phyloP scores from a whole-genome alignment of 2,329 filamentous ascomycete species.

The Fusarium cicatricum region DNA sequence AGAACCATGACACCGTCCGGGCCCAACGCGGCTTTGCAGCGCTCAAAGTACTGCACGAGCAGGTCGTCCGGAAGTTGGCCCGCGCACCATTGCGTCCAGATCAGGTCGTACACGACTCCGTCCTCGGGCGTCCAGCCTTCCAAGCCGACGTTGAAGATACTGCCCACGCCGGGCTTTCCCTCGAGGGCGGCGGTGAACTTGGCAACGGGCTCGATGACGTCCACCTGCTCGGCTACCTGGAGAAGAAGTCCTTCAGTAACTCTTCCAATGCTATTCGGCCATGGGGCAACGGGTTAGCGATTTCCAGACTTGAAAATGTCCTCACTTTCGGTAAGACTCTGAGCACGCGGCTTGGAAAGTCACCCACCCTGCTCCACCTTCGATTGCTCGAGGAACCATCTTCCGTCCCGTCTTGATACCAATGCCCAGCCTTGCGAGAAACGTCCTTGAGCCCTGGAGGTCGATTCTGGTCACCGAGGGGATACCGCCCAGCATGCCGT shows the following conservation, averaged over 20 bases:
- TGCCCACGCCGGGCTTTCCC: constrained; percentile 64
- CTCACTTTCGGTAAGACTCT: not conserved
- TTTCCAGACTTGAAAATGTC: not conserved
- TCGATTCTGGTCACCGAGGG: constrained; percentile 67
- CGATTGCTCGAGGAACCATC: constrained; percentile 44
- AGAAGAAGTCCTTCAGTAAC: constrained; percentile 82
- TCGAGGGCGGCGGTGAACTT: constrained; percentile 77
- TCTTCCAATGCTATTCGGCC: constrained; percentile 72
- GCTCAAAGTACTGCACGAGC: constrained; percentile 70
- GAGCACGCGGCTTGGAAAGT: not conserved
- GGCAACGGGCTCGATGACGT: constrained; percentile 84
- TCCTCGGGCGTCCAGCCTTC: constrained; percentile 70
- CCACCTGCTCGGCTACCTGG: constrained; percentile 73
- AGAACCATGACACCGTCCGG: constrained; percentile 47
- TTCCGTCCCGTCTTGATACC: constrained; percentile 46
- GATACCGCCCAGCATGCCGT: constrained; percentile 83
- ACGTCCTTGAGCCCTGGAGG: constrained; percentile 73
- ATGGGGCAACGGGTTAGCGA: not conserved
- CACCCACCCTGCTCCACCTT: constrained; percentile 52
- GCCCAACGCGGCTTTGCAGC: constrained; percentile 59
- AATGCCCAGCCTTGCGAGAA: constrained; percentile 71
- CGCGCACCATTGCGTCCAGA: constrained; percentile 93
- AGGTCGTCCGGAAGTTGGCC: constrained; percentile 82
- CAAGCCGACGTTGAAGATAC: constrained; percentile 76
- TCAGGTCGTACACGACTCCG: constrained; percentile 72